A percentile compares a stretch with the other conserved stretches of the same genome.
These are phyloP conservation scores for Crucibulum laeve DNA, from an alignment of 768 basidiomycete species.

Conservation along the genomic window DNA sequence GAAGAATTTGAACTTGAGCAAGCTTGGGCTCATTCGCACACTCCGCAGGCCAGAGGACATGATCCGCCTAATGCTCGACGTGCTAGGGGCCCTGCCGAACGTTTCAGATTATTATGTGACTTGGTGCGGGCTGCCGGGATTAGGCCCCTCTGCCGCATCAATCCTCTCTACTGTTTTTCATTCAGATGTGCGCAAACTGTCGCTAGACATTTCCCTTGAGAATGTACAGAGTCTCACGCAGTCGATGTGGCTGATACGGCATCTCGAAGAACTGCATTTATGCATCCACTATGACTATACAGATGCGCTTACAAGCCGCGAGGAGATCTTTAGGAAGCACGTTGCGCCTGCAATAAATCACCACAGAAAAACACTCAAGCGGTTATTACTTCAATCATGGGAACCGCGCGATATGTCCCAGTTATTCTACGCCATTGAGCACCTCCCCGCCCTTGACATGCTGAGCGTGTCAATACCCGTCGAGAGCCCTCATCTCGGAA, in stretches of 20 bases:
- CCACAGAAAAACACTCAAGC: conserved; percentile 29
- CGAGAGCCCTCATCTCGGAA: conserved; percentile 35
- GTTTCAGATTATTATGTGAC: conserved; percentile 46
- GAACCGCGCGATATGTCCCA: conserved; percentile 41
- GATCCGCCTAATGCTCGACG: conserved; percentile 34
- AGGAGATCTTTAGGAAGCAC: conserved; percentile 26
- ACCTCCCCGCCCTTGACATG: conserved; percentile 27
- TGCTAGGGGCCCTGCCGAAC: conserved; percentile 38
- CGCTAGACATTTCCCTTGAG: conserved; percentile 39
- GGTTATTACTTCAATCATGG: conserved; percentile 36
- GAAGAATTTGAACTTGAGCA: conserved; percentile 20
- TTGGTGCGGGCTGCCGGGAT: conserved; percentile 37
- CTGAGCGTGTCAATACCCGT: conserved; percentile 37
- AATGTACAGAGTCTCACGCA: conserved; percentile 30
- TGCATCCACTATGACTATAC: conserved; percentile 35
- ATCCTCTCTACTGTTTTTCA: conserved; percentile 32
- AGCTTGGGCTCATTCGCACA: conserved; percentile 19
- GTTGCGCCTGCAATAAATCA: conserved; percentile 35
- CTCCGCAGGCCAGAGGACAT: conserved; percentile 32
- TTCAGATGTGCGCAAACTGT: conserved; percentile 32
- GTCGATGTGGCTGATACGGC: conserved; percentile 21
- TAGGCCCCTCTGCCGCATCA: conserved; percentile 15
- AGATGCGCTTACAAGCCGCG: conserved; percentile 15
- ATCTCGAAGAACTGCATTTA: conserved; percentile 37
- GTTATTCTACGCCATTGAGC: conserved; percentile 28